Evolutionary conservation across 2,329 filamentous ascomycete genomes (phyloP), one percentile per base, ranked within the genome.

Genomic region (Penicillium brasilianum): DNA sequence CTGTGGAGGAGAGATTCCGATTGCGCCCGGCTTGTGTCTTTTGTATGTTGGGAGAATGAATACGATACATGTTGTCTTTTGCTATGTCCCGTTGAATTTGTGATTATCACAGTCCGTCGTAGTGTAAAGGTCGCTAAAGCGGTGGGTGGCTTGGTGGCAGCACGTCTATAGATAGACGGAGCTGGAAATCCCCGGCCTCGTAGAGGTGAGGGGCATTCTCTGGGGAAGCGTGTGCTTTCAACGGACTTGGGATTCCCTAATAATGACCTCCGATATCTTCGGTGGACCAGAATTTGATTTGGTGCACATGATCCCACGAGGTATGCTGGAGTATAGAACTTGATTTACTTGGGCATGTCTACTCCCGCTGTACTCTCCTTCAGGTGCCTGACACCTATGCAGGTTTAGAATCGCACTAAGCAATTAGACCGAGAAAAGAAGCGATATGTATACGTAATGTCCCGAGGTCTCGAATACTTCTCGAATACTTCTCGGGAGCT

Each of bases 31-130:
- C 44, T 39, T 44, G 28, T 46, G 43, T 50, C 16, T 37, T 57
- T 63, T 61, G 58, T 57, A 43, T 61, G 58, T 58, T 36, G 58
- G 60, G 52, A 62, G 56, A 62, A 30, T 52, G 55, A 52, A 58
- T 36, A 30, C 32, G 37, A 25, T 55, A 43, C 34, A 16, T 53
- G 32, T 52, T 13, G 9, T 28, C 4, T 3, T 11, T 20, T 32
- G 10, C 4, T n/a, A 25, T 48, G n/a, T 18, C 1, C 14, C 3
- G 6, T 22, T 34, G 6, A 5, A 18, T 49, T 13, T 18, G 13
- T 50, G 13, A 14, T 13, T 20, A 7, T 3, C 3, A 28, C 8
- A 13, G 46, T 50, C 9, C 3, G 46, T 50, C 13, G 28, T 18
- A 10, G 22, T 8, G 16, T 48, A 9, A 48, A 28, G 8, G 13